Percentiles rank a stretch among this genome's conserved stretches.
Evolutionary conservation across 257 asterid genomes (phyloP).

Genomic region (Nicotiana benthamiana): DNA sequence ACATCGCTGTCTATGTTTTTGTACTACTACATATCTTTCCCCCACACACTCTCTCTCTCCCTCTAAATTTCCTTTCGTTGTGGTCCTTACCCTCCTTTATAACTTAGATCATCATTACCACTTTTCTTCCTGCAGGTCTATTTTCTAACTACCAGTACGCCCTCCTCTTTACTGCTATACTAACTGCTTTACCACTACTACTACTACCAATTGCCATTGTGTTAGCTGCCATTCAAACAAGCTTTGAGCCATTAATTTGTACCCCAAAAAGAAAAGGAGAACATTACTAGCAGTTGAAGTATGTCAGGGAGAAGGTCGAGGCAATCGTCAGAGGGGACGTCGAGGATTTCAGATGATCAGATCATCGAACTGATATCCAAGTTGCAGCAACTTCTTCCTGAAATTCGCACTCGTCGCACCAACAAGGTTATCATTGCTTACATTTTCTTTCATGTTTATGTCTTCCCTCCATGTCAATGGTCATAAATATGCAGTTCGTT

Average conservation of each 20-base stretch:
- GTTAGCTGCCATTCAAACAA: background rate
- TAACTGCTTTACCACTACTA: background rate
- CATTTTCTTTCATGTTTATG: background rate
- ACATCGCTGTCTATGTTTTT: constrained; percentile 18
- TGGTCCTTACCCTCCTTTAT: constrained; percentile 20
- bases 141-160: constrained; percentile 3
- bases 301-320: constrained; percentile 70
- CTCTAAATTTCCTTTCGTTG: background rate
- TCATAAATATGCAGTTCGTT: background rate
- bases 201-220: background rate
- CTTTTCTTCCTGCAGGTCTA: background rate
- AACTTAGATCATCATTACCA: background rate
- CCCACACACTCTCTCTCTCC: background rate
- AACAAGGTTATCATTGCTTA: constrained; percentile 31
- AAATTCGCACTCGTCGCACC: constrained; percentile 54
- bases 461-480: background rate
- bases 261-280: background rate
- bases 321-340: constrained; percentile 26
- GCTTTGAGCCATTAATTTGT: background rate
- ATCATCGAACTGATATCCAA: constrained; percentile 58
- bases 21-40: background rate
- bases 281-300: background rate
- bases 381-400: constrained; percentile 68
- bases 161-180: background rate
- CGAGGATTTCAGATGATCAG: constrained; percentile 62